Conservation (phyloP, 345 rosid species). For the Acer campestre region DNA sequence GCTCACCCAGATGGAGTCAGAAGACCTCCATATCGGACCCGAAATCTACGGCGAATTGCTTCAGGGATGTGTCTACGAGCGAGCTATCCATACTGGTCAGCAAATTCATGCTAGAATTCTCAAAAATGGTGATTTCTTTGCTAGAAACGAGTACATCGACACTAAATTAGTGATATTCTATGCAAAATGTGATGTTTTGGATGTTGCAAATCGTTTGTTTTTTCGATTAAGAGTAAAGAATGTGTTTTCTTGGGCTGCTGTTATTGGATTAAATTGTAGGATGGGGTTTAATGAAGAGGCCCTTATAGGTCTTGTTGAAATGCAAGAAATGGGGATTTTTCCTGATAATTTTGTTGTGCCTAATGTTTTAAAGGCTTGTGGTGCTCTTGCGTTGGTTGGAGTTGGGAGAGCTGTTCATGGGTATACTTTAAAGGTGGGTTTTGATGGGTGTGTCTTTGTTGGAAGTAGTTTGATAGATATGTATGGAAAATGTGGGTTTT, state of each 20-base stretch:
- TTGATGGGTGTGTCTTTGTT: slow-evolving; percentile 63
- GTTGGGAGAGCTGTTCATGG: slow-evolving; percentile 77
- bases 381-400: slow-evolving; percentile 51
- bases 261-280: slow-evolving; percentile 68
- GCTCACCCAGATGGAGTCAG: slow-evolving; percentile 54
- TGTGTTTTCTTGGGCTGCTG: slow-evolving; percentile 86
- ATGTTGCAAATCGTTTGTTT: slow-evolving; percentile 47
- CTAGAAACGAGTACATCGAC: slow-evolving; percentile 60
- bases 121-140: slow-evolving; percentile 57
- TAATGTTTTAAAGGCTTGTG: slow-evolving; percentile 74
- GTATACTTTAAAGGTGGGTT: slow-evolving; percentile 55
- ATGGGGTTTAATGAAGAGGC: slow-evolving; percentile 53
- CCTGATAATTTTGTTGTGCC: slow-evolving; percentile 80
- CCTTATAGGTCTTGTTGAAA: slow-evolving; percentile 55
- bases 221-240: slow-evolving; percentile 46
- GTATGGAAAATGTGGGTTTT: slow-evolving; percentile 65
- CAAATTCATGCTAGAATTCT: slow-evolving; percentile 77
- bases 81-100: slow-evolving; percentile 55
- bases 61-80: slow-evolving; percentile 68
- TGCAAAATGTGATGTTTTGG: slow-evolving; percentile 58
- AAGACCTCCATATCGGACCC: slow-evolving; percentile 44
- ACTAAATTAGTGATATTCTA: slow-evolving; percentile 71
- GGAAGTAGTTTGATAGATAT: slow-evolving; percentile 67
- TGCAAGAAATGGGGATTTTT: slow-evolving; percentile 50
- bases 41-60: slow-evolving; percentile 70